Percentiles rank a stretch among this genome's conserved stretches.
phyloP scores from a whole-genome alignment of 202 grass and related monocot species.

The Panicum hallii region DNA sequence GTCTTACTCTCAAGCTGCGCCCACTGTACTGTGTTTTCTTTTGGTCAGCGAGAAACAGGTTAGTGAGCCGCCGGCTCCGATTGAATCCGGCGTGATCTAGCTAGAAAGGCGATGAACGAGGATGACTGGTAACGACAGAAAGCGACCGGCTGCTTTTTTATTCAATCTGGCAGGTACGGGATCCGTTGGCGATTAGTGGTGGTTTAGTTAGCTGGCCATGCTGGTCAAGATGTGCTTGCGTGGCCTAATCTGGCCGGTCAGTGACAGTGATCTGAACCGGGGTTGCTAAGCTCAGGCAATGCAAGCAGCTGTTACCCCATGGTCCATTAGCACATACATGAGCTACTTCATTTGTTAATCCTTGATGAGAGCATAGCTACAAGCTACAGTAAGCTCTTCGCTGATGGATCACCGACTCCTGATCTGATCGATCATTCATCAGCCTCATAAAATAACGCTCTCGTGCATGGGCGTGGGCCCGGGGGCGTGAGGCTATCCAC shows the following conservation, averaged over 20 bases:
- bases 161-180: neutral
- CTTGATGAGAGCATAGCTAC: too few species aligned
- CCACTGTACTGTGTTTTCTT: neutral
- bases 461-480: neutral
- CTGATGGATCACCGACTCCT: neutral
- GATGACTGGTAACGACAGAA: neutral
- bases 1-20: neutral
- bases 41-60: neutral
- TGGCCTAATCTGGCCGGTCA: constrained; percentile 4
- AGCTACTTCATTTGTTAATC: too few species aligned
- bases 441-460: neutral
- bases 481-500: neutral
- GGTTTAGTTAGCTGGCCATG: neutral
- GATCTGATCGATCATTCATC: neutral
- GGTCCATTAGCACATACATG: too few species aligned
- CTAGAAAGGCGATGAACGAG: neutral
- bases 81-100: neutral
- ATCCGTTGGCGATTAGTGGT: neutral
- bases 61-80: neutral
- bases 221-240: neutral
- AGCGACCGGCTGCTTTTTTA: neutral
- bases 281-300: neutral
- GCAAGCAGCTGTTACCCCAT: too few species aligned
- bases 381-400: neutral
- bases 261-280: neutral